Percentiles rank a stretch among this genome's conserved stretches.
Evolutionary conservation across 129 eudicot genomes (phyloP).

Genomic region (Rutidosis leptorrhynchoides): DNA sequence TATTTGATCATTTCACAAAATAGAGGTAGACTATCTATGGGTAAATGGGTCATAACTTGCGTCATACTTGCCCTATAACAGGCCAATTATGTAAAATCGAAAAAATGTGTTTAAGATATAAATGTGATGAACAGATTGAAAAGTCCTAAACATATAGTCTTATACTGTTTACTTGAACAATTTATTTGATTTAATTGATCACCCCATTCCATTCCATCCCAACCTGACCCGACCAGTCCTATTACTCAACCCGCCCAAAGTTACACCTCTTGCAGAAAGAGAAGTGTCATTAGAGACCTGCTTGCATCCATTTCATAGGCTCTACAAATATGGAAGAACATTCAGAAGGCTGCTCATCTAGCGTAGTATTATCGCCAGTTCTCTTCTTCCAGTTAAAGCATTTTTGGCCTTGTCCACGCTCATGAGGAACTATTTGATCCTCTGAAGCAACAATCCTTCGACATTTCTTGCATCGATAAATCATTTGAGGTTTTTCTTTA

Average conservation of each 20-base stretch:
- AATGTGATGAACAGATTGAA: background rate
- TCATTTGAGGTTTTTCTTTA: slow-evolving; percentile 42
- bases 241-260: background rate
- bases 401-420: slow-evolving; percentile 61
- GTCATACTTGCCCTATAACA: background rate
- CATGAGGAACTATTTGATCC: slow-evolving; percentile 61
- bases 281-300: slow-evolving; percentile 36
- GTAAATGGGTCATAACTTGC: background rate
- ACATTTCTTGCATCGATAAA: slow-evolving; percentile 83
- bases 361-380: slow-evolving; percentile 22
- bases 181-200: background rate
- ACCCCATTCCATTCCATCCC: no score
- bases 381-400: slow-evolving; percentile 70
- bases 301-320: slow-evolving; percentile 97
- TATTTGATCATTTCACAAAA: background rate
- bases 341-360: slow-evolving; percentile 39
- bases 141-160: background rate
- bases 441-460: slow-evolving; percentile 80
- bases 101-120: background rate
- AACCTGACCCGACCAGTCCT: background rate
- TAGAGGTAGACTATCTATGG: background rate
- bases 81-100: background rate
- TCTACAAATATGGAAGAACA: slow-evolving; percentile 88
- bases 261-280: background rate
- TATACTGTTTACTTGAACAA: background rate